Conservation (phyloP, 352 stramenopile species). For the Globisporangium orthogonon region DNA sequence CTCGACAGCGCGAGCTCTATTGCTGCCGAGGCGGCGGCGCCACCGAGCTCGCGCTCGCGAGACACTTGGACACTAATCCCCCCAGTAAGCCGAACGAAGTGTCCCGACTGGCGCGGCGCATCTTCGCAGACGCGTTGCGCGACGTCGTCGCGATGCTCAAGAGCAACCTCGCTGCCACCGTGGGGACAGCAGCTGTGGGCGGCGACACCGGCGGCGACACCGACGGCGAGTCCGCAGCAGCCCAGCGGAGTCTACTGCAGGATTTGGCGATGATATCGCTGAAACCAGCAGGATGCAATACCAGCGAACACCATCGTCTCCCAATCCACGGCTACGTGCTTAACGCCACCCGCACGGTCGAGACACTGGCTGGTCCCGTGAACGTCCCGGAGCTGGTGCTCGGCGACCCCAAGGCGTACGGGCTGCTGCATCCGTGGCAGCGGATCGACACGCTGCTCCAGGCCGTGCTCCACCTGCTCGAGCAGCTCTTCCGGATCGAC, state of each 20-base stretch:
- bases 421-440: conserved; percentile 48
- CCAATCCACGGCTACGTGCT: conserved; percentile 17
- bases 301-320: not conserved
- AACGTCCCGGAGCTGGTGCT: conserved; percentile 27
- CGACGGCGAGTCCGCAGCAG: conserved; percentile 10
- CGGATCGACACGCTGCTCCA: conserved; percentile 45
- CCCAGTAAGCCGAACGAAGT: not conserved
- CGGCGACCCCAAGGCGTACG: conserved; percentile 23
- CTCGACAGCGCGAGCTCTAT: conserved; percentile 3
- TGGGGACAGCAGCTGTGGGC: not conserved
- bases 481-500: conserved; percentile 58
- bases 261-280: conserved; percentile 12
- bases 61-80: conserved; percentile 7
- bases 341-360: conserved; percentile 20
- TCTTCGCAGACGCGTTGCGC: conserved; percentile 22
- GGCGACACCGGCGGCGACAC: not conserved
- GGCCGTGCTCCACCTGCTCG: conserved; percentile 37
- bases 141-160: conserved; percentile 26
- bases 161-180: conserved; percentile 12
- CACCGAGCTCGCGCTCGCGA: conserved; percentile 35
- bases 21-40: conserved; percentile 41
- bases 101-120: conserved; percentile 6
- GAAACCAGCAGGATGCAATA: not conserved
- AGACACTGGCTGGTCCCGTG: conserved; percentile 26
- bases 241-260: conserved; percentile 18